Evolutionary conservation across 2,329 filamentous ascomycete species (phyloP).

Genomic region (Alternaria rosae): DNA sequence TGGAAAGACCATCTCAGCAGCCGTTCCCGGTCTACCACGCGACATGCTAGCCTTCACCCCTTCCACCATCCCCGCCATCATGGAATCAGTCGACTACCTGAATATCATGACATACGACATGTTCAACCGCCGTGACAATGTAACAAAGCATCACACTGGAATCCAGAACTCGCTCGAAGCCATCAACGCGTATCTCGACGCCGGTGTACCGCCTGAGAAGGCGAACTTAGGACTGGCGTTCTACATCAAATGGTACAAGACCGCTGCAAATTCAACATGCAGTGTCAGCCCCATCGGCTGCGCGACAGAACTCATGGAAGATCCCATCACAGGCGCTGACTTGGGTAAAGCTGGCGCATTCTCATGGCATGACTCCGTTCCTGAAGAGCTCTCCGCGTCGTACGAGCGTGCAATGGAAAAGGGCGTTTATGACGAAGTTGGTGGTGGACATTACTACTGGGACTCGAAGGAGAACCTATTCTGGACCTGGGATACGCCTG

Average conservation of each 20-base stretch:
- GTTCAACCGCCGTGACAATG: conserved; percentile 71
- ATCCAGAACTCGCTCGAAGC: conserved; percentile 63
- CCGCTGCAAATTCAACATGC: conserved; percentile 58
- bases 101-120: conserved; percentile 78
- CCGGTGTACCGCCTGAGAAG: conserved; percentile 62
- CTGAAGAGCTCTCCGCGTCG: conserved; percentile 59
- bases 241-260: conserved; percentile 71
- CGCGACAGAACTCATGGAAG: conserved; percentile 66
- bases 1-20: conserved; percentile 68
- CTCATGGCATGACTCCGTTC: conserved; percentile 51
- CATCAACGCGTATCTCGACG: conserved; percentile 65
- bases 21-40: conserved; percentile 67
- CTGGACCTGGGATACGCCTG: conserved; percentile 75
- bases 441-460: conserved; percentile 74
- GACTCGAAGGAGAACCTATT: conserved; percentile 66
- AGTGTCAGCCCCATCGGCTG: conserved; percentile 64
- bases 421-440: conserved; percentile 63
- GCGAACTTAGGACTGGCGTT: conserved; percentile 72
- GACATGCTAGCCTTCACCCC: conserved; percentile 73
- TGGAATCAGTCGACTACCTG: conserved; percentile 68
- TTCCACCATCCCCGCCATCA: conserved; percentile 64
- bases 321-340: conserved; percentile 65
- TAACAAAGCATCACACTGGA: conserved; percentile 70
- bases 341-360: conserved; percentile 65
- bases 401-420: conserved; percentile 63